Base-by-base conservation (phyloP, 2,329 filamentous ascomycete genomes). In the Penicillium sp. region DNA sequence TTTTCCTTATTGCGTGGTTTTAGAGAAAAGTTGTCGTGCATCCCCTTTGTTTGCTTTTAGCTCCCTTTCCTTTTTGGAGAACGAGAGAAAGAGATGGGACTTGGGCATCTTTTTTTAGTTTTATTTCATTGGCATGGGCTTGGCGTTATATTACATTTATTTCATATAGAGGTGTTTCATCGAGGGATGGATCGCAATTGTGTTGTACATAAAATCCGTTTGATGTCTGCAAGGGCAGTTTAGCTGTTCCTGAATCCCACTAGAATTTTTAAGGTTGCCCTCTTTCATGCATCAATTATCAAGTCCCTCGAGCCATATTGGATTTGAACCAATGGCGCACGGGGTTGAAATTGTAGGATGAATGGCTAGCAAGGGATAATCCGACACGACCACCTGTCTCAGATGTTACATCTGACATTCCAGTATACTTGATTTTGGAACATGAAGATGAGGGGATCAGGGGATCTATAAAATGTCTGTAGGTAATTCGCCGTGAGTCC, bases 381-480 rank as follows among this genome's bases (percentile, higher is more conserved):
- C 26, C 46, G 50, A 63, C 56, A 48, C 54, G 50, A 47, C 52
- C 51, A 43, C 43, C 52, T 19, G 63, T 67, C 58, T 67, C 58
- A 61, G 53, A 66, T 37, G 64, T 67, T 65, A 66, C 64, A 66
- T 66, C 44, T 29, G 23, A 59, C 64, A 65, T 64, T 50, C 62
- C 54, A 48, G 43, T 27, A 29, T 29, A 37, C 44, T 42, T 23
- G 39, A 13, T 13, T 42, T 37, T 8, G 35, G 16, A 37, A 29
- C 10, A 29, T 29, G 27, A 11, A 29, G 10, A 29, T 29, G 27
- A 29, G 27, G 27, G 27, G 27, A 29, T 29, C 19, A 19, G 19
- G 19, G 19, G 19, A 19, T 19, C 19, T 19, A 19, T 19, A 19
- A 19, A 19, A 19, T 19, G 19, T 19, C 19, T 19, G 19, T 19